These are phyloP conservation scores for Fibroporia radiculosa DNA, from an alignment of 768 basidiomycete genomes.

Conservation along the genomic window DNA sequence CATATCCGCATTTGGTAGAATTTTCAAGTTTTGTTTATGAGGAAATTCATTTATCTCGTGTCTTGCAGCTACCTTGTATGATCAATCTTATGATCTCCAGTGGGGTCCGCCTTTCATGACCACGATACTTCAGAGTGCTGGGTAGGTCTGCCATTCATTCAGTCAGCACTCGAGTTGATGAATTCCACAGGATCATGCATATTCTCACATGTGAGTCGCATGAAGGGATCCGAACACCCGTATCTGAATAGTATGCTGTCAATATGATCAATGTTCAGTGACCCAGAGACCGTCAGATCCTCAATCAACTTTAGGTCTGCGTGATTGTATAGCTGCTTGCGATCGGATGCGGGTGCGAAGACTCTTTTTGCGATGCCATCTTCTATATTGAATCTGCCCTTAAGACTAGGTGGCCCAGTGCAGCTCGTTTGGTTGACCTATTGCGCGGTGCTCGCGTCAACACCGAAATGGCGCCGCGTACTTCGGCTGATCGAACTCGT, in stretches of 20 bases:
- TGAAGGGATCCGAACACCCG: neutral
- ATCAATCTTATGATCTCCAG: conserved; percentile 53
- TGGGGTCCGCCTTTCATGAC: conserved; percentile 58
- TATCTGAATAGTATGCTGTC: neutral
- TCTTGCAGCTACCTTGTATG: conserved; percentile 45
- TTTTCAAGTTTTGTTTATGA: neutral
- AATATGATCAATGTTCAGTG: conserved; percentile 5
- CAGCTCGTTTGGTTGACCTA: conserved; percentile 59
- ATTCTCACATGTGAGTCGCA: conserved; percentile 47
- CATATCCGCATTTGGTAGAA: conserved; percentile 59
- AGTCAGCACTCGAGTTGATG: conserved; percentile 11
- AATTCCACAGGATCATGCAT: conserved; percentile 61
- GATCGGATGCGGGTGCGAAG: conserved; percentile 56
- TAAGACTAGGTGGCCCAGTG: conserved; percentile 64
- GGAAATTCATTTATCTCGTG: neutral
- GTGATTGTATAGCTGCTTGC: conserved; percentile 54
- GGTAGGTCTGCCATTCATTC: conserved; percentile 53
- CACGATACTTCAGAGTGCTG: conserved; percentile 60
- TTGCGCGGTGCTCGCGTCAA: conserved; percentile 42
- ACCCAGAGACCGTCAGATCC: conserved; percentile 44
- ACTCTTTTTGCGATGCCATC: neutral
- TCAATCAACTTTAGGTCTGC: conserved; percentile 58
- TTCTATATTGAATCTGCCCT: neutral
- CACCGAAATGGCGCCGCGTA: neutral
- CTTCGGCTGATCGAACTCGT: neutral